A percentile compares a stretch with the other conserved stretches of the same genome.
These are phyloP conservation scores for Ophiostoma ulmi DNA, from an alignment of 2,329 filamentous ascomycete genomes.

Conservation along the genomic window DNA sequence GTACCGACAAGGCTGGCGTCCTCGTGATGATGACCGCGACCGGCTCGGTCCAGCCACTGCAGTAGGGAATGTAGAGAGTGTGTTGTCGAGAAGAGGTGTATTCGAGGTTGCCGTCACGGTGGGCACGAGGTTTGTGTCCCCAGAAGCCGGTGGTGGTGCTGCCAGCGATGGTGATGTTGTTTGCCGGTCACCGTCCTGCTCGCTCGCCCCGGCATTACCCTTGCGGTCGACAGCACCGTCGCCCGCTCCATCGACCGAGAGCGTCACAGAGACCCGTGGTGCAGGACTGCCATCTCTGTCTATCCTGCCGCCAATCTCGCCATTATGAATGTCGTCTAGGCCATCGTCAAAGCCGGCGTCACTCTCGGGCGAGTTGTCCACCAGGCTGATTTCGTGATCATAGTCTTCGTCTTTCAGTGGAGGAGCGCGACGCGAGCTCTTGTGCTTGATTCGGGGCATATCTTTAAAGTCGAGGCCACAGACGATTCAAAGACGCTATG, in stretches of 20 bases:
- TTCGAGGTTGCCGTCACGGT: constrained; percentile 9
- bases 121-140: constrained; percentile 11
- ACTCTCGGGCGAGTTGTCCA: constrained; percentile 46
- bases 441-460: constrained; percentile 40
- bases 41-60: constrained; percentile 4
- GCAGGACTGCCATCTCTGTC: neutral
- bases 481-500: constrained; percentile 18
- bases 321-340: neutral
- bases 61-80: neutral
- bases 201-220: neutral
- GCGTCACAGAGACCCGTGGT: neutral
- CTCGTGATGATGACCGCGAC: constrained; percentile 12
- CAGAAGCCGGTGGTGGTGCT: neutral
- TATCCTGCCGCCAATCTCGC: neutral
- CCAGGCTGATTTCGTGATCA: constrained; percentile 65
- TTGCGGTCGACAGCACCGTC: constrained; percentile 12
- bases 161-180: neutral
- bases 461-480: neutral
- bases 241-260: neutral
- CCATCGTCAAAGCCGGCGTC: neutral
- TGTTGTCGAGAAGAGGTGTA: constrained; percentile 16
- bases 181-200: neutral
- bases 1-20: neutral
- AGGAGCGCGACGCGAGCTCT: constrained; percentile 51
- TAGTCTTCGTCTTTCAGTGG: constrained; percentile 57